Base-by-base conservation (phyloP, 345 rosid genomes). In the Bruguiera sexangula region DNA sequence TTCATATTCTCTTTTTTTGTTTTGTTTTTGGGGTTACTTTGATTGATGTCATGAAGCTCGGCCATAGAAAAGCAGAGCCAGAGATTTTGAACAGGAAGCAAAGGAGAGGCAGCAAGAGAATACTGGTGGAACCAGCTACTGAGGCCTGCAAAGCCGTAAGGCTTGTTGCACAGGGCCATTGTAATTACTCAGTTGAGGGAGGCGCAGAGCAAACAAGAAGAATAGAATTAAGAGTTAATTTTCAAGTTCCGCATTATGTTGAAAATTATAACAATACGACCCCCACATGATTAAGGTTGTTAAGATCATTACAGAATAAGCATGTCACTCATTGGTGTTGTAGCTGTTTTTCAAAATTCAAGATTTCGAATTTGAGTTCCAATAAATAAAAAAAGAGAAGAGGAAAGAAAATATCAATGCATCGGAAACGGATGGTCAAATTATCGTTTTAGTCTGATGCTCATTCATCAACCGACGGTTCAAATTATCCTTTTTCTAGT, bases 301-400 rank as follows among this genome's bases (percentile, higher is more conserved):
- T 83, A 83, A 86, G 88, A 81, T 82, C 84, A 81, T 85, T 83
- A 82, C 85, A 80, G 81, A 84, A 88, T 86, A 88, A 91, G 82
- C 61, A 66, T 34, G 37, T 34, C 37, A 27, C 29, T 27, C 29
- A 34, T 34, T 7, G 37, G 9, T 34, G 37, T 34, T 34, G 37
- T 8, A 8, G 37, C 8, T 7, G 2, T 27, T 34, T 34, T 34
- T 6, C 1, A 6, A 6, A 6, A 34, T 34, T 34, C 2, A 8
- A 7, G 37, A 34, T 7, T 34, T 8, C 9, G 0, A 34, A 34
- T 8, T 34, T 1, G 2, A 34, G 10, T 8, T 34, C 7, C 8
- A 34, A 2, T 34, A 34, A 34, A 34, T 34, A 7, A 34, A 7
- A 34, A 8, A 24, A 10, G 10, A 39, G 2, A 39, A 10, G 10